Evolutionary conservation across 2,329 filamentous ascomycete genomes (phyloP), one percentile per base, ranked within the genome.

Genomic region (Pseudogymnoascus sp.): DNA sequence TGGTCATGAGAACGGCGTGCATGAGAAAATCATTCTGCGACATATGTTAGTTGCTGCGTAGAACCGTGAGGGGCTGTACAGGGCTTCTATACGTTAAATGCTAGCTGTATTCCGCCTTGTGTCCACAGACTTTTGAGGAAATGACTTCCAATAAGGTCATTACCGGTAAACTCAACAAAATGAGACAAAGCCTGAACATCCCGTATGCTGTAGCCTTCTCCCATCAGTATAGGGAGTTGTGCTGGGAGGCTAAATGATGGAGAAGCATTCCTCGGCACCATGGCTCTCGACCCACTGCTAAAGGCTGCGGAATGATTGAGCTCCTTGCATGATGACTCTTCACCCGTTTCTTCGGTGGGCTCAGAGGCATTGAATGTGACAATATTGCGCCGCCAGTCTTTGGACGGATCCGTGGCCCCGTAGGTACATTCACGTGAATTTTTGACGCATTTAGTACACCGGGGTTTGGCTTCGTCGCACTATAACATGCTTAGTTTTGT

Each of bases 21-120:
- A 68, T 62, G 12, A 68, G 60, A 28, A 66, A 68, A 25, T 62
- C 62, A 11, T 68, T 49, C 66, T 68, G 49, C 25, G n/a, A 31
- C 14, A 46, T 28, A 56, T 18, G 53, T 36, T 25, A 37, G 36
- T 25, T 14, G 23, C 21, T 16, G 18, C 21, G 21, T 31, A 16
- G 14, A 18, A 9, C 5, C 12, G 3, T 12, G 11, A 28, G 25
- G 6, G 11, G 16, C 16, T n/a, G 3, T 12, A 3, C 28, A 16
- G 6, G 11, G 16, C 28, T n/a, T 23, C 31, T 53, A 16, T 63
- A 66, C 66, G 46, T 65, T 62, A 34, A 68, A 66, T 23, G 62
- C 66, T 12, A 68, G 60, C 36, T 67, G 66, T 46, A 66, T 53
- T 14, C 62, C 65, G 38, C 66, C 66, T 28, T 62, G 63, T 14